These are phyloP conservation scores for Fusarium sp. DNA, from an alignment of 2,329 filamentous ascomycete genomes.

Conservation along the genomic window DNA sequence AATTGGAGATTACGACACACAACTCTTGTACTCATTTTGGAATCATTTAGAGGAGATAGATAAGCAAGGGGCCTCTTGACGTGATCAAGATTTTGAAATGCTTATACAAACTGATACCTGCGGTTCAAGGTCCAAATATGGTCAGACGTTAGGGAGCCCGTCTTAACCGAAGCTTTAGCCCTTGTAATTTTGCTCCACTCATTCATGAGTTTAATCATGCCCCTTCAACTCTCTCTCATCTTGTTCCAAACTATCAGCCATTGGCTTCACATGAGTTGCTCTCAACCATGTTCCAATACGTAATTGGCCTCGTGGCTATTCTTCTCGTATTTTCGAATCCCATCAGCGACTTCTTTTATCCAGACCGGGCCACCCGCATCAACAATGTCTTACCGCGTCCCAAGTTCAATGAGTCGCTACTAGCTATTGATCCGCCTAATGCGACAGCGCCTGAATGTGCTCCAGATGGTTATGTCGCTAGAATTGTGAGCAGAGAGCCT, in stretches of 20 bases:
- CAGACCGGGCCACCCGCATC: slow-evolving; percentile 26
- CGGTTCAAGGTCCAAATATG: not conserved
- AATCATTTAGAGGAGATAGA: not conserved
- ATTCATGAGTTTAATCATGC: slow-evolving; percentile 17
- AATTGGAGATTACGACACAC: slow-evolving; percentile 17
- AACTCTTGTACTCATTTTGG: slow-evolving; percentile 32
- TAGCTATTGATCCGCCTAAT: slow-evolving; percentile 60
- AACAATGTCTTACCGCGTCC: slow-evolving; percentile 55
- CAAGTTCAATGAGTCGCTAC: slow-evolving; percentile 62
- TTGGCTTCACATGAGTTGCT: not conserved
- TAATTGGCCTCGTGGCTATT: slow-evolving; percentile 57
- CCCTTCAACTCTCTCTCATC: not conserved
- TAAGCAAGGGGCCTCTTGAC: not conserved
- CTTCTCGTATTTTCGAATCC: slow-evolving; percentile 61
- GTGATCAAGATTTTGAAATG: not conserved
- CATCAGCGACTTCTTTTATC: slow-evolving; percentile 54
- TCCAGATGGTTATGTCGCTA: slow-evolving; percentile 59
- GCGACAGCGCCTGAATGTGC: slow-evolving; percentile 54
- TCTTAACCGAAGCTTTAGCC: slow-evolving; percentile 28
- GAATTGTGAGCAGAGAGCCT: slow-evolving; percentile 63
- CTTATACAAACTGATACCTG: not conserved
- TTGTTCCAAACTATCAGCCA: not conserved
- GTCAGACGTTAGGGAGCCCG: not conserved
- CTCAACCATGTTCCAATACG: slow-evolving; percentile 59
- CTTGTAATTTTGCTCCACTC: slow-evolving; percentile 24